These are phyloP conservation scores for Peronosclerospora sorghi DNA, from an alignment of 352 stramenopile species.

Conservation along the genomic window DNA sequence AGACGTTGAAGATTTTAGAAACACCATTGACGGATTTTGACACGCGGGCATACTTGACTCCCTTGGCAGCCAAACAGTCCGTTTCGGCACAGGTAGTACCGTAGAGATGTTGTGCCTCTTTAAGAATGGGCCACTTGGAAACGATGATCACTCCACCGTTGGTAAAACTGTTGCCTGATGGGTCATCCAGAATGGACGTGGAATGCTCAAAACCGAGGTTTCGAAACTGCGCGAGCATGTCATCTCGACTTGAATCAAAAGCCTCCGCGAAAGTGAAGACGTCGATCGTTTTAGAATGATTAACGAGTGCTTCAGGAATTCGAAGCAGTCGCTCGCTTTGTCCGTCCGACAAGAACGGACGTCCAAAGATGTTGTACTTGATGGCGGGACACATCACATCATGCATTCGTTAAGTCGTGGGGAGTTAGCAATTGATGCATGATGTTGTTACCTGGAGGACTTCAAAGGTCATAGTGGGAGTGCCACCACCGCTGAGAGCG, in stretches of 20 bases:
- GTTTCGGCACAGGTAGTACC: slow-evolving; percentile 64
- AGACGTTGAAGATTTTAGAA: slow-evolving; percentile 78
- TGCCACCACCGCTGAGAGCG: too few relatives aligned
- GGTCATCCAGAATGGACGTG: slow-evolving; percentile 61
- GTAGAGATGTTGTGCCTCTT: slow-evolving; percentile 72
- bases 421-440: slow-evolving; percentile 1
- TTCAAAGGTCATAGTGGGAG: background rate
- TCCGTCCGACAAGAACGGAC: slow-evolving; percentile 62
- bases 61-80: slow-evolving; percentile 74
- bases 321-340: slow-evolving; percentile 54
- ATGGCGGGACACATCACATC: background rate
- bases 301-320: slow-evolving; percentile 39
- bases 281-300: slow-evolving; percentile 42
- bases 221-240: slow-evolving; percentile 54
- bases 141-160: slow-evolving; percentile 73
- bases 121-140: slow-evolving; percentile 70
- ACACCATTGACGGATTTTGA: slow-evolving; percentile 39
- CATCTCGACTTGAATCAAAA: slow-evolving; percentile 31
- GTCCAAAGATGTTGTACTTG: slow-evolving; percentile 82
- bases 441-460: background rate
- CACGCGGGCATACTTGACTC: slow-evolving; percentile 73
- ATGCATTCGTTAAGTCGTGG: background rate
- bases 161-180: slow-evolving; percentile 72
- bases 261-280: slow-evolving; percentile 70
- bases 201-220: slow-evolving; percentile 41